Percentiles rank a stretch among this genome's conserved stretches.
These are phyloP conservation scores for Naumovozyma baii DNA, from an alignment of 805 yeast genomes.

Conservation along the genomic window DNA sequence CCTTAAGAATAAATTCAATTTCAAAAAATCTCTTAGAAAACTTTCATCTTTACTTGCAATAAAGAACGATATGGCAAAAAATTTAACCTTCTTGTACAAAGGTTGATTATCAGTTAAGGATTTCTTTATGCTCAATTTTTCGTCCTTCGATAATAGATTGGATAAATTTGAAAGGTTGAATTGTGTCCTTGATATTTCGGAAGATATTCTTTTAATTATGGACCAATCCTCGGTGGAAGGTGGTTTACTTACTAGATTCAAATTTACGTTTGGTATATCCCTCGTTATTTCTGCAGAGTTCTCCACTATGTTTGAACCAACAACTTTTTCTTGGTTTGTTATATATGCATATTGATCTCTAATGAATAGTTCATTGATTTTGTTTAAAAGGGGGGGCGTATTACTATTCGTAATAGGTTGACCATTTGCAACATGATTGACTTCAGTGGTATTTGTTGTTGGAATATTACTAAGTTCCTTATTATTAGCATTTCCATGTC, in stretches of 20 bases:
- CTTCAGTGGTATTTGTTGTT: not conserved
- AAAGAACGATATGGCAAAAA: conserved; percentile 63
- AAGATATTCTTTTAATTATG: conserved; percentile 48
- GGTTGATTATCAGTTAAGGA: conserved; percentile 38
- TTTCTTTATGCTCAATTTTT: conserved; percentile 47
- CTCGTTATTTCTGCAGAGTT: too few species aligned
- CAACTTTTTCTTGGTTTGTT: conserved; percentile 18
- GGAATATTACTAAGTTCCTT: conserved; percentile 1
- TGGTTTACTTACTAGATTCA: conserved; percentile 23
- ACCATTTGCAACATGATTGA: conserved; percentile 26
- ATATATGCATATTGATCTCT: conserved; percentile 22
- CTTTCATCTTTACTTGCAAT: conserved; percentile 60
- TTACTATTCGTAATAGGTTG: conserved; percentile 21
- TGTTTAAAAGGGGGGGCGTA: conserved; percentile 16
- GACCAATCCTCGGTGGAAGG: conserved; percentile 51
- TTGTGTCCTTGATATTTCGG: conserved; percentile 55
- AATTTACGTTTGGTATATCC: conserved; percentile 18
- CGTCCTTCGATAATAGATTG: conserved; percentile 45
- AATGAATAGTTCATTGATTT: conserved; percentile 21
- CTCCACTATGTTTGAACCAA: conserved; percentile 10
- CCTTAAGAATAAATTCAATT: conserved; percentile 64
- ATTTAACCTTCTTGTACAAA: conserved; percentile 55
- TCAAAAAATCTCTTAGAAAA: conserved; percentile 63
- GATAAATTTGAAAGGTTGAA: conserved; percentile 57
- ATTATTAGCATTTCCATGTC: not conserved